phyloP scores from a whole-genome alignment of 1,284 basidiomycete genomes.

The Exsudoporus floridanus region DNA sequence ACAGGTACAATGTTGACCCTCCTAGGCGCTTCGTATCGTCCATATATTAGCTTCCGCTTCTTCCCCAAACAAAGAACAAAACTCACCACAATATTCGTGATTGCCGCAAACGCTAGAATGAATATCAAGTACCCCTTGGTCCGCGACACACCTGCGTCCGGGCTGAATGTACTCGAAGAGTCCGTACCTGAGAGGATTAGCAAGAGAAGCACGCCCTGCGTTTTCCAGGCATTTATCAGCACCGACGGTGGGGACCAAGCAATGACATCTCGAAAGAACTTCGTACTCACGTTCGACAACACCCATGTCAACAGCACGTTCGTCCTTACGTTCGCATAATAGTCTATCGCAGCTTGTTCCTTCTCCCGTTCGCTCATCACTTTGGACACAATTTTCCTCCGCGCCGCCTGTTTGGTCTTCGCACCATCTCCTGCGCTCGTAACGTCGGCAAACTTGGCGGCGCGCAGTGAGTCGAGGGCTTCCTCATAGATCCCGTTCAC shows the following conservation, averaged over 20 bases:
- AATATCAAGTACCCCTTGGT: conserved; percentile 79
- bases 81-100: conserved; percentile 64
- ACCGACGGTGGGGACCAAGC: not conserved
- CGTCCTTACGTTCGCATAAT: conserved; percentile 88
- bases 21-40: conserved; percentile 48
- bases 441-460: conserved; percentile 54
- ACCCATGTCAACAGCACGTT: conserved; percentile 89
- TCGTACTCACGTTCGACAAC: conserved; percentile 68
- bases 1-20: conserved; percentile 63
- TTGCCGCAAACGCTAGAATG: conserved; percentile 76
- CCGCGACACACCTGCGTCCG: conserved; percentile 49
- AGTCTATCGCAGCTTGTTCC: conserved; percentile 80
- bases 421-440: conserved; percentile 4
- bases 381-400: conserved; percentile 29
- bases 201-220: conserved; percentile 70
- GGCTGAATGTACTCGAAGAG: conserved; percentile 62
- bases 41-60: conserved; percentile 1
- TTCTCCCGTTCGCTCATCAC: conserved; percentile 51
- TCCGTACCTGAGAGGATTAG: conserved; percentile 71
- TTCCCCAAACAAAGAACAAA: not conserved
- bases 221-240: conserved; percentile 1
- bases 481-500: conserved; percentile 90
- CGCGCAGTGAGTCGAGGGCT: conserved; percentile 78
- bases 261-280: not conserved
- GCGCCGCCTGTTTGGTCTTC: conserved; percentile 12